Base-by-base conservation (phyloP, 1,284 basidiomycete species). In the Coriolopsis trogii region DNA sequence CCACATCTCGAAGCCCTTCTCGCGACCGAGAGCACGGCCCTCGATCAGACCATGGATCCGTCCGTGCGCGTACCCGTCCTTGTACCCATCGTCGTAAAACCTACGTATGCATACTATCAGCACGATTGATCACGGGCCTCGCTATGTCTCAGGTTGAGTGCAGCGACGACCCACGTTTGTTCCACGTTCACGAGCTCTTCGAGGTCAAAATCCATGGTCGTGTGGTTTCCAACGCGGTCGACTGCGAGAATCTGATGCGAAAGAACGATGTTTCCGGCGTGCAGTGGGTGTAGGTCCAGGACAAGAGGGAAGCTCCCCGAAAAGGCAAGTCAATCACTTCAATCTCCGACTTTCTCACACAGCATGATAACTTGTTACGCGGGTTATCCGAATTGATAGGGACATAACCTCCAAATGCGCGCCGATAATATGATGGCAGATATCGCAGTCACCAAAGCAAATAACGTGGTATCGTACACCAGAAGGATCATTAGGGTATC, bases 1-100 rank as follows among this genome's bases (percentile, higher is more conserved):
- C 94, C 95, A 98, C 68, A 98, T 84, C 71, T 96, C 93, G 69
- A 89, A 98, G 0, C 92, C 93, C 67, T 98, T 95, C 64, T 93
- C 88, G 55, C 86, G 81, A 1, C 95, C 96, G 4, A 98, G 77
- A 3, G 89, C 87, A n/a, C 94, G 79, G 4, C 96, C 96, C 70
- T 98, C 94, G 56, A 95, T 94, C 18, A 90, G 73, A 1, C 95
- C 96, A 63, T 97, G 94, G 12, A 95, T 84, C 37, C 84, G 79
- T 4, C 96, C 96, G 67, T 98, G 95, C 0, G 79, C 84, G 62
- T 80, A 81, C 3, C 95, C 95, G 50, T 89, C 85, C 58, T 77
- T 65, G 67, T 88, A 91, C 3, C 95, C 95, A 7, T 77, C 67
- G 47, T 85, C 79, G 67, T 91, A 97, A 72, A 95, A 93, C 40